These are phyloP conservation scores for Aureobasidium sp. DNA, from an alignment of 2,329 filamentous ascomycete species.

Conservation along the genomic window DNA sequence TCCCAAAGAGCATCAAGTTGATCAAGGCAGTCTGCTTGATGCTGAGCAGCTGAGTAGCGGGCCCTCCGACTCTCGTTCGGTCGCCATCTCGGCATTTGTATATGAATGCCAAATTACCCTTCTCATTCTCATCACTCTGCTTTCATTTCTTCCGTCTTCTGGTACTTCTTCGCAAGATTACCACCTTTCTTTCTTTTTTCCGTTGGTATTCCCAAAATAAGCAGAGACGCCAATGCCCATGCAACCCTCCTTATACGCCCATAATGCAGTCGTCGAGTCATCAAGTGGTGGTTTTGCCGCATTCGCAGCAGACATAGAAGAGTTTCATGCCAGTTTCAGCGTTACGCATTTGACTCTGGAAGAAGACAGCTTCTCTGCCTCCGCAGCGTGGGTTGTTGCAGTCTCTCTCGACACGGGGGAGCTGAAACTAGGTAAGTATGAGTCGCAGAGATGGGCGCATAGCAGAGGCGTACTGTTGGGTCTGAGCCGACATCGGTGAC, in stretches of 20 bases:
- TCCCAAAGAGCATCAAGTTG: background rate
- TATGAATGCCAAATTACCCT: background rate
- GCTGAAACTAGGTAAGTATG: conserved; percentile 46
- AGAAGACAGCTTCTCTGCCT: conserved; percentile 90
- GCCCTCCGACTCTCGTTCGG: too few relatives aligned
- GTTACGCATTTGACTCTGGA: conserved; percentile 96
- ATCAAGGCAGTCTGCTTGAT: background rate
- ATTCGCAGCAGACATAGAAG: conserved; percentile 76
- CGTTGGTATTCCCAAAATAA: background rate
- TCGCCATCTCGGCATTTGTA: background rate
- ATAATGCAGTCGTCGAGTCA: background rate
- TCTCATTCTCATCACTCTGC: background rate
- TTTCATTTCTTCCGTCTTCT: background rate
- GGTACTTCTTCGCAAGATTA: background rate
- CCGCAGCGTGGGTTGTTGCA: conserved; percentile 67
- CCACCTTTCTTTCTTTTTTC: too few relatives aligned
- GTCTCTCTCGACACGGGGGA: conserved; percentile 78
- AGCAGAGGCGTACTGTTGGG: conserved; percentile 73
- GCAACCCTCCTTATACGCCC: conserved; percentile 1
- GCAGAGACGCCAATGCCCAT: conserved; percentile 5
- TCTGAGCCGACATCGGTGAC: conserved; percentile 95
- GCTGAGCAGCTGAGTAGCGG: too few relatives aligned
- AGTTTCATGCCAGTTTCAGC: conserved; percentile 88
- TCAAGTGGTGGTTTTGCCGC: conserved; percentile 32
- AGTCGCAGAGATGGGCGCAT: conserved; percentile 32